These are phyloP conservation scores for Chenopodium quinoa DNA, from an alignment of 148 eudicot genomes.

Conservation along the genomic window DNA sequence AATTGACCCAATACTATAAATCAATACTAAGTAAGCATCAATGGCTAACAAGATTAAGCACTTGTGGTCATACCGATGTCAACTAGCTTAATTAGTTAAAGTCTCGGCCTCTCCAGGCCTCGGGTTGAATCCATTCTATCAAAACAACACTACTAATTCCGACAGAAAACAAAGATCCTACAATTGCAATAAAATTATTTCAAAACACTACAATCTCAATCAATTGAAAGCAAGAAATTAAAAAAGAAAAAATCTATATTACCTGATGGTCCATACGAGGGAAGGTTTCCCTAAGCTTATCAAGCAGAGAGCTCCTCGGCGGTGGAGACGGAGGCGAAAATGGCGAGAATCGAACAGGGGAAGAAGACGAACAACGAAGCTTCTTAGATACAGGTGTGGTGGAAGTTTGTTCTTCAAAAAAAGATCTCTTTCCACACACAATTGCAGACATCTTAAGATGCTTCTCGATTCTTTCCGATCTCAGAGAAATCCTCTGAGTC, in stretches of 20 bases:
- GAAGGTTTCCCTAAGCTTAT: constrained; percentile 43
- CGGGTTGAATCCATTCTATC: no score
- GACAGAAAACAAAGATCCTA: not conserved
- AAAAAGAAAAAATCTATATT: not conserved
- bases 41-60: no score
- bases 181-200: not conserved
- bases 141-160: no score
- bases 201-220: no score
- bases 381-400: constrained; percentile 52
- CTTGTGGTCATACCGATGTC: no score
- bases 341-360: constrained; percentile 50
- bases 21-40: no score
- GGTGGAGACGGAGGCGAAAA: constrained; percentile 27
- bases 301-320: constrained; percentile 21
- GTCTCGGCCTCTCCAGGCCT: no score
- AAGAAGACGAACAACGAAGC: constrained; percentile 51
- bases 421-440: constrained; percentile 76
- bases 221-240: not conserved
- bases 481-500: constrained; percentile 29
- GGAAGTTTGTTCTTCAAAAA: constrained; percentile 50
- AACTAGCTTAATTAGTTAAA: no score
- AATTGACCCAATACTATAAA: no score
- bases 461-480: constrained; percentile 11
- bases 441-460: constrained; percentile 45
- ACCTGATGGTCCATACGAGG: constrained; percentile 59